Evolutionary conservation across 2,329 filamentous ascomycete genomes (phyloP).

Genomic region (Elsinoe batatas): DNA sequence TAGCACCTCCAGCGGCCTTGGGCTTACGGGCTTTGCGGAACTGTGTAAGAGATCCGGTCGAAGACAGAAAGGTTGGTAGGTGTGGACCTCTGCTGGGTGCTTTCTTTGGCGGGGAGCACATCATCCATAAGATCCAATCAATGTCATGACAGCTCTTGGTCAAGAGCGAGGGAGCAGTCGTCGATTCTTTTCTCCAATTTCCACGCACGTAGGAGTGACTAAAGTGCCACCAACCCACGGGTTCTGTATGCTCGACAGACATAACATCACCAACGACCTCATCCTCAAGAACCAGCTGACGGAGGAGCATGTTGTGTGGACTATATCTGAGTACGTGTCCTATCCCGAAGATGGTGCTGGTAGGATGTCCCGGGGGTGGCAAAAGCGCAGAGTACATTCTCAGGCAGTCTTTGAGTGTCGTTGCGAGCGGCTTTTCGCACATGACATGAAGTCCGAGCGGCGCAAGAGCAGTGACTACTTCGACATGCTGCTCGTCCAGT

Average conservation of each 20-base stretch:
- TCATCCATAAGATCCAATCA: constrained; percentile 82
- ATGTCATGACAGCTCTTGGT: constrained; percentile 97
- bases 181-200: constrained; percentile 80
- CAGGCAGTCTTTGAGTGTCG: constrained; percentile 67
- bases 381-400: constrained; percentile 55
- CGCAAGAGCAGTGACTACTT: constrained; percentile 66
- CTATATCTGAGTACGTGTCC: constrained; percentile 91
- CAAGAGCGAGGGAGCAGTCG: constrained; percentile 68
- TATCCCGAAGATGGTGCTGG: constrained; percentile 62
- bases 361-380: constrained; percentile 21
- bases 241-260: constrained; percentile 84
- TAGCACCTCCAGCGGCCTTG: constrained; percentile 59
- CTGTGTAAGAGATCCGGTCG: constrained; percentile 64
- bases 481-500: constrained; percentile 77
- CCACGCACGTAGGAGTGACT: constrained; percentile 82
- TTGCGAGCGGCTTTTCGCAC: constrained; percentile 90
- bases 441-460: constrained; percentile 67
- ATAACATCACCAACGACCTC: constrained; percentile 72
- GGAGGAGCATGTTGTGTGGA: constrained; percentile 79
- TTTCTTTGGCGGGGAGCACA: constrained; percentile 56
- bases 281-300: constrained; percentile 66
- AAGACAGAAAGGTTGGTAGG: constrained; percentile 65
- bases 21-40: constrained; percentile 74
- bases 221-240: constrained; percentile 95
- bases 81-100: constrained; percentile 46